These are phyloP conservation scores for Xerocomus nothofagi DNA, from an alignment of 1,284 basidiomycete species.

Conservation along the genomic window DNA sequence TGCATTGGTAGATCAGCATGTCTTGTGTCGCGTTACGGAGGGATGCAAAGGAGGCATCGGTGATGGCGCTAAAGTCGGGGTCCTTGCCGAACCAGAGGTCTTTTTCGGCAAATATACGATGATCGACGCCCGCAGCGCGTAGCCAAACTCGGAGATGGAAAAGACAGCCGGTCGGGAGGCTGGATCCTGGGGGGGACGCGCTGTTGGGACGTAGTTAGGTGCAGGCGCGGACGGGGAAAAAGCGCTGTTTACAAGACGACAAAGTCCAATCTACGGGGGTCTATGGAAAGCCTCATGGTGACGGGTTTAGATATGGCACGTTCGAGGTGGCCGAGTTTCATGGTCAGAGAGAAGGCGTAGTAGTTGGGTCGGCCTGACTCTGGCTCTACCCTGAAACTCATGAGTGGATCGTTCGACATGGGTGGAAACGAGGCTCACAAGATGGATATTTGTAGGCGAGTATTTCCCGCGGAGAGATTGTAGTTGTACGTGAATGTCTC, in stretches of 20 bases:
- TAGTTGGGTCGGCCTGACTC: constrained; percentile 41
- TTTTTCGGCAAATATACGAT: constrained; percentile 57
- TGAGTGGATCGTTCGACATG: constrained; percentile 1
- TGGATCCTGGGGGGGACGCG: constrained; percentile 54
- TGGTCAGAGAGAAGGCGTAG: constrained; percentile 51
- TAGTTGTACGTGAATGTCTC: constrained; percentile 33
- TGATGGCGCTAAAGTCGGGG: constrained; percentile 54
- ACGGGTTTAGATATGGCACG: constrained; percentile 48
- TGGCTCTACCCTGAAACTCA: constrained; percentile 48
- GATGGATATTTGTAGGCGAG: constrained; percentile 30
- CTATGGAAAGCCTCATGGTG: constrained; percentile 44
- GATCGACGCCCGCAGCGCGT: constrained; percentile 50
- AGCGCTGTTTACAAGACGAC: constrained; percentile 51
- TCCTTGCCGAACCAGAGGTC: constrained; percentile 61
- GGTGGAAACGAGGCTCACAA: constrained; percentile 22
- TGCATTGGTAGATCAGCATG: constrained; percentile 49
- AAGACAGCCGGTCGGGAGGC: constrained; percentile 48
- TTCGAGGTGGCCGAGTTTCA: constrained; percentile 53
- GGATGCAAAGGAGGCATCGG: constrained; percentile 53
- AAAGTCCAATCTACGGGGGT: constrained; percentile 54
- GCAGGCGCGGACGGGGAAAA: not conserved
- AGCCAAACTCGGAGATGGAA: constrained; percentile 61
- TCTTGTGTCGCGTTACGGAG: constrained; percentile 42
- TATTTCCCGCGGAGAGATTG: constrained; percentile 17
- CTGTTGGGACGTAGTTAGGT: constrained; percentile 33